Evolutionary conservation across 345 rosid species (phyloP), one percentile per base, ranked within the genome.

Genomic region (Durio zibethinus): DNA sequence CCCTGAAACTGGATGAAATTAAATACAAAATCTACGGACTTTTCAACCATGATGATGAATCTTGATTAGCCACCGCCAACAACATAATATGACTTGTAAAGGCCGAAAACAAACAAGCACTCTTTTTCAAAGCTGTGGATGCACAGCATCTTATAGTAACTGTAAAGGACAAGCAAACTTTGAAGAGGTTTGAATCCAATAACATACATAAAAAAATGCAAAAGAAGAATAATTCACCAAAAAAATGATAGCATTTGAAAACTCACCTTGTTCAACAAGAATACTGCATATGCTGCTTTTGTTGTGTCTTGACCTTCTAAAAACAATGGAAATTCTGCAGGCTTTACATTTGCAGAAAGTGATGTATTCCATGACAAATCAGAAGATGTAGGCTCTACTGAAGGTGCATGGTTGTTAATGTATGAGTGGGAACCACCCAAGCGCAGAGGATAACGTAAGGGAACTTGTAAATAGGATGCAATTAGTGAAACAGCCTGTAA

Each of bases 271-370:
- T 90, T 94, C 80, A 94, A 82, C 77, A 97, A 87, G 86, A 97
- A 97, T 81, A 97, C 93, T 80, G 94, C 99, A 77, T 97, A 97
- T 52, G 99, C 98, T 59, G 97, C 94, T 86, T 96, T 88, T 74
- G 98, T 92, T 54, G 97, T 85, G 74, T 97, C 99, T 83, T 92
- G 99, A 83, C 99, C 99, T 78, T 97, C 98, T 73, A 97, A 78
- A 84, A 91, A 97, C 78, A 94, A 88, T 7, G 97, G 98, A 84
- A 97, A 97, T 77, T 90, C 97, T 62, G 86, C 88, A 35, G 88
- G 82, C 79, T 83, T 92, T 27, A 52, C 35, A 73, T 85, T 85
- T 76, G 84, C 68, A 23, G 80, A 74, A 82, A 82, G 66, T 8
- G 80, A 68, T 67, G 87, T 18, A 84, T 70, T 77, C 12, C 83